Percentiles rank a stretch among this genome's conserved stretches.
phyloP scores from a whole-genome alignment of 306 rosid genomes.

The Rosa rugosa region DNA sequence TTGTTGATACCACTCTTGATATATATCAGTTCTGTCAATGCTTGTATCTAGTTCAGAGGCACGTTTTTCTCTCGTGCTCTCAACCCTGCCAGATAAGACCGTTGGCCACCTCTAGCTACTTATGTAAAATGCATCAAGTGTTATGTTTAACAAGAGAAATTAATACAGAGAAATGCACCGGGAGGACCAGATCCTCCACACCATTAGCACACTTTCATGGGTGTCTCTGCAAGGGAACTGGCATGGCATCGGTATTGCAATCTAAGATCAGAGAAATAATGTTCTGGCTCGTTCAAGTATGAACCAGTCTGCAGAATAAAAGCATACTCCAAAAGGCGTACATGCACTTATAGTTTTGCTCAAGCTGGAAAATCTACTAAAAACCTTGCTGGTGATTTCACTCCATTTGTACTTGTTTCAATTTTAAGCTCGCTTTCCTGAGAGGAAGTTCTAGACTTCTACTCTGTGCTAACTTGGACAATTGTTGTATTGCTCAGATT shows the following conservation, averaged over 20 bases:
- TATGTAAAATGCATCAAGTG: not conserved
- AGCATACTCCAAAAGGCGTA: not conserved
- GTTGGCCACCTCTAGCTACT: not conserved
- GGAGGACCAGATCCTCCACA: no score
- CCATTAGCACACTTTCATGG: no score
- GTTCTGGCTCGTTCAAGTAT: not conserved
- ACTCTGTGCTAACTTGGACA: not conserved
- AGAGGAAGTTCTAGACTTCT: not conserved
- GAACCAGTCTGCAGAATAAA: not conserved
- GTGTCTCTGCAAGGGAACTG: no score
- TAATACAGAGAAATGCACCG: no score
- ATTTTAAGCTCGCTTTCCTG: not conserved
- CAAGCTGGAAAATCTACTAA: not conserved
- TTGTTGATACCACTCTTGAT: not conserved
- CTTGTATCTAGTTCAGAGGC: conserved; percentile 22
- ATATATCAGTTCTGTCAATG: not conserved
- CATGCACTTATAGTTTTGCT: not conserved
- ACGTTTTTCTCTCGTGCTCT: not conserved
- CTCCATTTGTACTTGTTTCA: not conserved
- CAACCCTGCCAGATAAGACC: conserved; percentile 8
- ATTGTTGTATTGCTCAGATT: not conserved
- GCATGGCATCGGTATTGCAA: not conserved
- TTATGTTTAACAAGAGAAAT: no score
- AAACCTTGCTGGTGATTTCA: not conserved
- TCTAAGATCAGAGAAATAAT: not conserved